These are phyloP conservation scores for Micromonas pusilla DNA, from an alignment of 139 green algal genomes.

Conservation along the genomic window DNA sequence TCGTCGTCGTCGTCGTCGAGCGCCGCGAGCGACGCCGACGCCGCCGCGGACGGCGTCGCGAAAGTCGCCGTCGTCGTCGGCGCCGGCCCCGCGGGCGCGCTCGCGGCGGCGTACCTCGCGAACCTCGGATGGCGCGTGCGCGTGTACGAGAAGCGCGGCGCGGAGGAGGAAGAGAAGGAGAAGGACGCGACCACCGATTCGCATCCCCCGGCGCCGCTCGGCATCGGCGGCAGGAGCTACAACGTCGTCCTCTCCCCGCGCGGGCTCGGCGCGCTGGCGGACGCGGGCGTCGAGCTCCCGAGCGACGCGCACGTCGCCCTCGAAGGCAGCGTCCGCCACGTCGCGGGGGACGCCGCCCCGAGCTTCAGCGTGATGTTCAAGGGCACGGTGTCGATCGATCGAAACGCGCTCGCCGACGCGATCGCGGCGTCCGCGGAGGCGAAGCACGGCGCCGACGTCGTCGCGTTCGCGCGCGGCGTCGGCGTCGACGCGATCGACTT, in stretches of 20 bases:
- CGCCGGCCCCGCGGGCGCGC: not conserved
- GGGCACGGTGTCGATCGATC: not conserved
- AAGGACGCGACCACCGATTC: not conserved
- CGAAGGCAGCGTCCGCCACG: not conserved
- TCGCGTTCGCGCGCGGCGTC: not conserved
- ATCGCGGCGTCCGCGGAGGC: not conserved
- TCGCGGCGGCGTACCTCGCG: not conserved
- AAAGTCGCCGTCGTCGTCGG: not conserved
- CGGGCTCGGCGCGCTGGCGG: not conserved
- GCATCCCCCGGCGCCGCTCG: not conserved
- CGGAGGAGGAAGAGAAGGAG: no score
- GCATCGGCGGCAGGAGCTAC: not conserved
- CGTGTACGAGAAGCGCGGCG: constrained; percentile 1
- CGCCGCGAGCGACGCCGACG: not conserved
- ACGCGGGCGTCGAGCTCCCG: not conserved
- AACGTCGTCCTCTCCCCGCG: not conserved
- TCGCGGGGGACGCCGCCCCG: not conserved
- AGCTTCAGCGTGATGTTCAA: not conserved
- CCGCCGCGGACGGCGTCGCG: not conserved
- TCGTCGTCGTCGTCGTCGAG: no score
- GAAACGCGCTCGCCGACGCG: not conserved
- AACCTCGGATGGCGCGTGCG: not conserved
- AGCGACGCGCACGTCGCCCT: not conserved
- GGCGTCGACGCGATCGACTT: not conserved
- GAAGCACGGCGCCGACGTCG: not conserved